Evolutionary conservation across 805 yeast genomes (phyloP), one percentile per base, ranked within the genome.

Genomic region (Saturnispora hagleri): DNA sequence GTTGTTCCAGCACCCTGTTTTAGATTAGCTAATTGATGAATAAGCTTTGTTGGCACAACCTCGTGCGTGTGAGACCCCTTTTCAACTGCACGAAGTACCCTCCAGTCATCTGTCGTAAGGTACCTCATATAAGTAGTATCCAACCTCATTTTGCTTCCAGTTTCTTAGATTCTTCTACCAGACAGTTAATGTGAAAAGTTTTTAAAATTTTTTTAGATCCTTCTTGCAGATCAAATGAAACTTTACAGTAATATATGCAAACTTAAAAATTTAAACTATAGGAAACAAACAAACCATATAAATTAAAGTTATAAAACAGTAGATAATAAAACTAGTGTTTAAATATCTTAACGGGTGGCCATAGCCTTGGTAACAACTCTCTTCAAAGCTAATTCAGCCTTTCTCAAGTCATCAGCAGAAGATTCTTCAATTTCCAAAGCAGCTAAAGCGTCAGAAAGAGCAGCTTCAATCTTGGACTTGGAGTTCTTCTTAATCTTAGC

Each of bases 351-450:
- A 82, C 97, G 97, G 75, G 97, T 81, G 67, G 97, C 86, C 89
- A 90, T 87, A 74, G 97, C 97, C 82, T 89, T 91, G 82, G 97
- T 91, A 74, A 91, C 97, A 71, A 91, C 97, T 78, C 99, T 88
- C 89, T 93, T 93, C 75, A 93, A 87, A 75, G 89, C 84, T 74
- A 93, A 89, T 83, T 93, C 98, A 71, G 99, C 98, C 86, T 89
- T 93, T 86, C 98, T 88, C 81, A 79, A 83, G 76, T 90, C 97
- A 71, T 93, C 99, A 73, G 97, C 91, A 67, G 95, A 69, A 57
- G 97, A 81, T 65, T 93, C 98, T 80, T 91, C 96, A 61, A 93
- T 79, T 80, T 90, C 96, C 71, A 91, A 86, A 73, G 97, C 90
- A 69, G 96, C 95, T 79, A 91, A 76, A 74, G 98, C 98, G 69